A percentile compares a stretch with the other conserved stretches of the same genome.
phyloP scores from a whole-genome alignment of 352 stramenopile species.

The Pythium graminicola region DNA sequence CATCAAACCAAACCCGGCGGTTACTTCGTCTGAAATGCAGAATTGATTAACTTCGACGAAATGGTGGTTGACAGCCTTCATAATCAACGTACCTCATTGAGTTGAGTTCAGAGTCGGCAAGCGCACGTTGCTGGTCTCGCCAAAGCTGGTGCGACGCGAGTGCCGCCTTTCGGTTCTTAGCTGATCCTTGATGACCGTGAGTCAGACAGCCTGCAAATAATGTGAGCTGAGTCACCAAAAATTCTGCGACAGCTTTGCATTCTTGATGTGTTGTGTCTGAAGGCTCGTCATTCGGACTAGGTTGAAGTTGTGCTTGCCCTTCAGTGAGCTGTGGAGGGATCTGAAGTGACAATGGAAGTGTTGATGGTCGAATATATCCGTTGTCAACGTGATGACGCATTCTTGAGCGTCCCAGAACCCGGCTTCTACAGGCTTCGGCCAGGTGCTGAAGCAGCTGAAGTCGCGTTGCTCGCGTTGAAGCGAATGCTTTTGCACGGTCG shows the following conservation, averaged over 20 bases:
- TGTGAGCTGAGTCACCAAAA: constrained; percentile 6
- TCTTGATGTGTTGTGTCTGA: neutral
- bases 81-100: constrained; percentile 11
- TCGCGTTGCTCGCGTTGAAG: constrained; percentile 1
- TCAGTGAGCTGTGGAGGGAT: neutral
- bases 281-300: constrained; percentile 5
- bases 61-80: neutral
- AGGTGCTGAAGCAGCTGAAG: constrained; percentile 13
- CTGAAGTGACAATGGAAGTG: constrained; percentile 5
- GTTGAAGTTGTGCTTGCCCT: neutral
- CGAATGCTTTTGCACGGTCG: constrained; percentile 5
- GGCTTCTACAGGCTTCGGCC: constrained; percentile 19
- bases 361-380: constrained; percentile 1
- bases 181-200: neutral
- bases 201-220: constrained; percentile 7
- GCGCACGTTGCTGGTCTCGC: constrained; percentile 20
- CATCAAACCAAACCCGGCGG: neutral
- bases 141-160: constrained; percentile 13
- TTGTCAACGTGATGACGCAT: constrained; percentile 12
- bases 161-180: neutral
- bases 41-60: neutral
- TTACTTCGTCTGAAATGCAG: neutral
- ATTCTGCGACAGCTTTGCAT: constrained; percentile 13
- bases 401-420: constrained; percentile 11
- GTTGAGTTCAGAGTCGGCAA: constrained; percentile 13